Evolutionary conservation across 176 grass and related monocot species (phyloP), one percentile per base, ranked within the genome.

Genomic region (Oryza officinalis): DNA sequence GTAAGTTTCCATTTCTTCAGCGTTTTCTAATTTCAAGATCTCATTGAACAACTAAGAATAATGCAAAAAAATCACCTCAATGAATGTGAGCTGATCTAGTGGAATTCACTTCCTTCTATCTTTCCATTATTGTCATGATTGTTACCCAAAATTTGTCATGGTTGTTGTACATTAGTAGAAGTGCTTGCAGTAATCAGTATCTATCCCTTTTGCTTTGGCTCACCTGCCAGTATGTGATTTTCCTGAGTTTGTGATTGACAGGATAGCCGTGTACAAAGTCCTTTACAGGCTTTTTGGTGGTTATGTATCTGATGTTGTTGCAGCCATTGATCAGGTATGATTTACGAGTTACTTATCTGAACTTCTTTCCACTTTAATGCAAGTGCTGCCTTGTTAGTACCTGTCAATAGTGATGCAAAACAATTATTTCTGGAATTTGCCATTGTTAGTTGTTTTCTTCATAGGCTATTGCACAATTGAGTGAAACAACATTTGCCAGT

Each of bases 201-300:
- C 37, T 13, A 7, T 61, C 14, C 37, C 22, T 40, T 80, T 80
- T 63, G 17, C 28, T 73, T 77, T 79, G 75, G n/a, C 26, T 65
- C 57, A 13, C 57, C 71, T 67, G 2, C 8, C 49, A 26, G 10
- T 77, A 38, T 41, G 83, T 84, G 28, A 72, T 23, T 26, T 72
- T 71, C 11, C 81, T 59, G 52, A 38, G 75, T 79, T 85, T 86
- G 10, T 68, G 40, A 57, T 78, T 77, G 13, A 67, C 90, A 99
- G 96, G 93, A 89, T 99, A 90, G 96, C 93, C 40, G 93, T 94
- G 13, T 99, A 99, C 84, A 99, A 96, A 78, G 96, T 99, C 80
- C 91, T 99, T 27, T 99, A 99, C 84, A 95, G 96, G 63, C 93
- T 99, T 18, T 99, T 99, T 70, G 96, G 96, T 74, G 96, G 96